Conservation (phyloP, 1,284 basidiomycete species). For the Cutaneotrichosporon sp. region DNA sequence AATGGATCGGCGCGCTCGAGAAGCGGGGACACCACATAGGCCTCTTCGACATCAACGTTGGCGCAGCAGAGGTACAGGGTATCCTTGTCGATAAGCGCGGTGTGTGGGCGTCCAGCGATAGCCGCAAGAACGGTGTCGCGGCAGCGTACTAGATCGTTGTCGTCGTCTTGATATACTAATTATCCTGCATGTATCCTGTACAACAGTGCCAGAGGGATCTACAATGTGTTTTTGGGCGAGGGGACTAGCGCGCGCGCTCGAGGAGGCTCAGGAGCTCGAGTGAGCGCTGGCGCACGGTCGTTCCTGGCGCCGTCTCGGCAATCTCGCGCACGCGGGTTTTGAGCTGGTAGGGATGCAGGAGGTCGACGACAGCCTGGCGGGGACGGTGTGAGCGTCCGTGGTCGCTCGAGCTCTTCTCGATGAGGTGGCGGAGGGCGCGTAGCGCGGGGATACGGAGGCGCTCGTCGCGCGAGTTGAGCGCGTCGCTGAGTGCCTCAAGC, state of each 20-base stretch:
- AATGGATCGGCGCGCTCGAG: slow-evolving; percentile 57
- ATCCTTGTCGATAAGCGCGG: slow-evolving; percentile 54
- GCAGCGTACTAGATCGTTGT: slow-evolving; percentile 37
- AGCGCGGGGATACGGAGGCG: slow-evolving; percentile 37
- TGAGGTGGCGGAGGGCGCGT: slow-evolving; percentile 35
- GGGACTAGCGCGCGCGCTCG: slow-evolving; percentile 18
- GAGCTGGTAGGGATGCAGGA: slow-evolving; percentile 41
- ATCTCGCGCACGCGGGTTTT: slow-evolving; percentile 29
- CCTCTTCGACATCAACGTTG: slow-evolving; percentile 48
- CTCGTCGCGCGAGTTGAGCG: slow-evolving; percentile 19
- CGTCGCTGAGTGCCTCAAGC: slow-evolving; percentile 30
- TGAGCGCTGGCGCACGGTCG: slow-evolving; percentile 28
- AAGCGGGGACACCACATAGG: slow-evolving; percentile 67
- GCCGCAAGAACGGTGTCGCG: slow-evolving; percentile 44
- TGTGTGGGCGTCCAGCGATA: slow-evolving; percentile 41
- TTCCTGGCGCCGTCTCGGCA: slow-evolving; percentile 20
- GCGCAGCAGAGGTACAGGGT: slow-evolving; percentile 56
- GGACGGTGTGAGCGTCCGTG: slow-evolving; percentile 23
- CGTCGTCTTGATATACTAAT: neutral
- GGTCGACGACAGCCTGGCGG: slow-evolving; percentile 33
- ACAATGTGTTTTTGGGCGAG: too few species aligned
- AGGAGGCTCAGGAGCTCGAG: slow-evolving; percentile 29
- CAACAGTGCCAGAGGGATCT: neutral
- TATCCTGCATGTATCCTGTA: slow-evolving; percentile 4
- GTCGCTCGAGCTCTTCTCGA: slow-evolving; percentile 33